Base-by-base conservation (phyloP, 2,329 filamentous ascomycete species). In the Colletotrichum navitas region DNA sequence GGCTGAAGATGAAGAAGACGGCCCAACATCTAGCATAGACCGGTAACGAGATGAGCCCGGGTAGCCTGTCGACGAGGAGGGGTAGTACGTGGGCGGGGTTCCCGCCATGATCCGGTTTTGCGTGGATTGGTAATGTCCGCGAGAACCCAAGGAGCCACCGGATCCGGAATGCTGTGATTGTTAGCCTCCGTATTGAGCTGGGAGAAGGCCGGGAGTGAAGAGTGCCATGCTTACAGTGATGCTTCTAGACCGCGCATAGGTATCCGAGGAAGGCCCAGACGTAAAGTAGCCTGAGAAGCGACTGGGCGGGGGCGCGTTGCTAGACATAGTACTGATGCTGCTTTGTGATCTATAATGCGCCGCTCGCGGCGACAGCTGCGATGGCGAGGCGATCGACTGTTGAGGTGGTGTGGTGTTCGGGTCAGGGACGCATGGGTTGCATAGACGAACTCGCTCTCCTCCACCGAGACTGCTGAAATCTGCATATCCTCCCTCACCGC, bases 381-480 rank as follows among this genome's bases (percentile, higher is more conserved):
- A 74, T 21, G 81, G 76, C 4, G 81, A 78, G 8, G 77, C 78
- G 43, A 68, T 54, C 34, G 83, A 83, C 29, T 83, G 81, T 68
- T 84, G 83, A 8, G 88, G 88, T 36, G 88, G 88, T 26, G 87
- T 84, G 10, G 84, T 89, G 76, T 90, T 90, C 7, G 88, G 88
- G 72, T 90, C 88, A 16, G 88, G 88, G 10, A 90, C 88, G 74
- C 88, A 90, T 0, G 88, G 88, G 75, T 90, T 90, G 79, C 88
- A 90, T 16, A 90, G 84, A 62, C 88, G 82, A 60, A 90, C 88
- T 54, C 86, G 83, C 75, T 89, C 88, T 34, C 88, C 88, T 21
- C 88, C 88, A 5, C 85, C 83, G 32, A 87, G 79, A 41, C 79
- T 83, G 74, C 80, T 84, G 76, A 83, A 81, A 74, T 85, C 84